Conservation (phyloP, 192 early-diverging fungal genomes). For the Coemansia sp. region DNA sequence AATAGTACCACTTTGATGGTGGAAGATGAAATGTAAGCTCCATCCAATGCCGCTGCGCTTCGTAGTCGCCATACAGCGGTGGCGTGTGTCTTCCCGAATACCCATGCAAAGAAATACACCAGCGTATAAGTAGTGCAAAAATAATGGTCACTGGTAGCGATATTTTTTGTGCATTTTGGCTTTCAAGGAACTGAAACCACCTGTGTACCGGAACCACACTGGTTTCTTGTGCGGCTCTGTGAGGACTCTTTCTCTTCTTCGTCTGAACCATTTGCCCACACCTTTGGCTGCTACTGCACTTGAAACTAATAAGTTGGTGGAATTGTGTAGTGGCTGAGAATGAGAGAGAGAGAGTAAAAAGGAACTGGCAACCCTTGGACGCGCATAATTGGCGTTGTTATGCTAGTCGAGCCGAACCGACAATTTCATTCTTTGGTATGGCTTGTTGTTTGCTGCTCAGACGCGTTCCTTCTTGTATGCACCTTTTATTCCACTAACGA, state of each 20-base stretch:
- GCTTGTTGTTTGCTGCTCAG: background rate
- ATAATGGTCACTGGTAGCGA: slow-evolving; percentile 40
- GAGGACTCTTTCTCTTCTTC: background rate
- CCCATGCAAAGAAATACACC: slow-evolving; percentile 62
- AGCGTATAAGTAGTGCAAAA: slow-evolving; percentile 65
- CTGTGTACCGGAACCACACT: slow-evolving; percentile 21
- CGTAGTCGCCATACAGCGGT: slow-evolving; percentile 94
- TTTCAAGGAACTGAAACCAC: slow-evolving; percentile 44
- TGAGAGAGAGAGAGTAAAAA: background rate
- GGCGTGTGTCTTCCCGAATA: slow-evolving; percentile 74
- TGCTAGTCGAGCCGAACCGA: background rate
- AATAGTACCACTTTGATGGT: slow-evolving; percentile 79
- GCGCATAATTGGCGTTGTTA: background rate
- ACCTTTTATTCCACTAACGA: background rate
- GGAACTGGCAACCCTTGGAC: background rate
- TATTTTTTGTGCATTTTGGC: slow-evolving; percentile 27
- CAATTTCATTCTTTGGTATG: background rate
- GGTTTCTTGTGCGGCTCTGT: background rate
- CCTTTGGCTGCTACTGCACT: background rate
- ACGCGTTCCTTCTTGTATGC: background rate
- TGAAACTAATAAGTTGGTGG: background rate
- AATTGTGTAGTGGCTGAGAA: background rate
- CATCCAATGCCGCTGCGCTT: slow-evolving; percentile 99
- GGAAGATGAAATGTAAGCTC: slow-evolving; percentile 86
- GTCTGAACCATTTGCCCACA: too few relatives aligned